Evolutionary conservation across 73 alveolate species (phyloP).

Genomic region (Uronychia setigera): DNA sequence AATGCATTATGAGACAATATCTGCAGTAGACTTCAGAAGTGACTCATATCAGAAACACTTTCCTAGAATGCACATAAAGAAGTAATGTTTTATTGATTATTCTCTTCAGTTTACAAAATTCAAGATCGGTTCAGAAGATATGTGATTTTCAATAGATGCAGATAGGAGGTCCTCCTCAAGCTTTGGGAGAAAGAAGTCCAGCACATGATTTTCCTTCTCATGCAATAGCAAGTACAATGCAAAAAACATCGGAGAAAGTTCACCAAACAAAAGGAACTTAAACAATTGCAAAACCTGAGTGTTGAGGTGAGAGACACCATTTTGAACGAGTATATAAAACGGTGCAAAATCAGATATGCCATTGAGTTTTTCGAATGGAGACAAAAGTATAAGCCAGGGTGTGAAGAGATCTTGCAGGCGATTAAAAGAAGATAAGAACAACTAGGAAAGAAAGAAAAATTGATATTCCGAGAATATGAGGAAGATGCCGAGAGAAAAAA

Average conservation of each 20-base stretch:
- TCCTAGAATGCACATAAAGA: neutral
- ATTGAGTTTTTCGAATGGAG: constrained; percentile 13
- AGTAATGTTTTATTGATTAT: neutral
- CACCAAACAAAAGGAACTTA: neutral
- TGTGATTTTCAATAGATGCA: neutral
- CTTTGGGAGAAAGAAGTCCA: neutral
- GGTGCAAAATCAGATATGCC: neutral
- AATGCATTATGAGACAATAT: no score
- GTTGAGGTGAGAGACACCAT: neutral
- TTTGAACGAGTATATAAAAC: neutral
- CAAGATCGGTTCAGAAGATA: neutral
- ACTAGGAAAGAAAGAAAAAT: neutral
- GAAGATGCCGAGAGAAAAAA: neutral
- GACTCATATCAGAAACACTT: neutral
- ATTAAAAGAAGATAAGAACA: neutral
- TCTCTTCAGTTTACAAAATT: neutral
- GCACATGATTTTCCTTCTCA: neutral
- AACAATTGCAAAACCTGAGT: neutral
- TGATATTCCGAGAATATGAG: neutral
- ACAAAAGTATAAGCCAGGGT: neutral
- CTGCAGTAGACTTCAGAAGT: neutral
- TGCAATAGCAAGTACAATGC: constrained; percentile 1
- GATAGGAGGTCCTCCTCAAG: neutral
- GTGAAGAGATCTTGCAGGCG: neutral
- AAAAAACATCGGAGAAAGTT: neutral